phyloP scores from a whole-genome alignment of 768 basidiomycete genomes.

The Gautieria morchelliformis region DNA sequence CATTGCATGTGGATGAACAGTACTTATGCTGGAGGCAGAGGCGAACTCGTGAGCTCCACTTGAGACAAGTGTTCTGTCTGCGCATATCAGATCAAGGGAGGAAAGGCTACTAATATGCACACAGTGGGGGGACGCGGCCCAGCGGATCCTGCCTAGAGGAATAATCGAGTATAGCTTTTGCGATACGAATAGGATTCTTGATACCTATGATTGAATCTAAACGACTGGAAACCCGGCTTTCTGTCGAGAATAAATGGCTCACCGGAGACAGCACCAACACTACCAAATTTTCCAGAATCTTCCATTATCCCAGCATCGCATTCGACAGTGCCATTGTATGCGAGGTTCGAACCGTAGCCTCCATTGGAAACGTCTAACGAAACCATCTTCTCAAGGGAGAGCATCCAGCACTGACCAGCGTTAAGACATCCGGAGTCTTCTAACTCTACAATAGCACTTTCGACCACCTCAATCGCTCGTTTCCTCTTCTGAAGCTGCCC shows the following conservation, averaged over 20 bases:
- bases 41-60: conserved; percentile 56
- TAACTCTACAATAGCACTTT: conserved; percentile 43
- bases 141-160: conserved; percentile 38
- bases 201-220: conserved; percentile 35
- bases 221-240: background rate
- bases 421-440: conserved; percentile 65
- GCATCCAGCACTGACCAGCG: conserved; percentile 38
- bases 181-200: conserved; percentile 59
- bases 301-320: conserved; percentile 75
- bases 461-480: conserved; percentile 37
- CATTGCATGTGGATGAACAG: conserved; percentile 36
- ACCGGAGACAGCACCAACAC: conserved; percentile 69
- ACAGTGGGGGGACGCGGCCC: conserved; percentile 67
- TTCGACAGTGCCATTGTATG: conserved; percentile 63
- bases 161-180: conserved; percentile 46
- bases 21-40: conserved; percentile 17
- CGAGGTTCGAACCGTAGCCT: conserved; percentile 77
- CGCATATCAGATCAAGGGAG: conserved; percentile 2
- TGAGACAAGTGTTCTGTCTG: conserved; percentile 46
- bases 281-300: conserved; percentile 47
- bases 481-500: conserved; percentile 11
- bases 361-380: background rate
- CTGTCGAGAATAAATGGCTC: background rate
- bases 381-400: background rate
- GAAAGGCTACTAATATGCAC: conserved; percentile 13